These are phyloP conservation scores for Volvariella surrecta DNA, from an alignment of 1,284 basidiomycete genomes.

Conservation along the genomic window DNA sequence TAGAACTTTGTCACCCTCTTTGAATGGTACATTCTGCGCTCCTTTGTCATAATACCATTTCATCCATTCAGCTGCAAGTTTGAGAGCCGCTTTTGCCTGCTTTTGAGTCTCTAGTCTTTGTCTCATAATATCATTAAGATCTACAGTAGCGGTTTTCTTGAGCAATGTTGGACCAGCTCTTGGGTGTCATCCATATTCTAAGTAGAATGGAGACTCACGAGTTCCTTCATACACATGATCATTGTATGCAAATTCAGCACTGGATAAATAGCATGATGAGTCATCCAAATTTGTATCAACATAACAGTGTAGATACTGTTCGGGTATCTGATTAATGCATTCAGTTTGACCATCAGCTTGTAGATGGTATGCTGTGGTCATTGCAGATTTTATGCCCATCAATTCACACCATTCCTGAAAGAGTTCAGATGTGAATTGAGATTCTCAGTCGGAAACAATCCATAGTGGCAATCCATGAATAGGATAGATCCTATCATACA, in stretches of 20 bases:
- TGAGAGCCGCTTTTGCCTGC: background rate
- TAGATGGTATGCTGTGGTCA: conserved; percentile 1
- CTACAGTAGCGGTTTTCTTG: background rate
- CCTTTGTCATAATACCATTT: conserved; percentile 1
- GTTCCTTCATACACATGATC: conserved; percentile 19
- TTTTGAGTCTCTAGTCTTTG: background rate
- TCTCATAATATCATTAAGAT: background rate
- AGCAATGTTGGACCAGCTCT: background rate
- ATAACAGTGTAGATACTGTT: conserved; percentile 21
- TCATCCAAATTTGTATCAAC: conserved; percentile 25
- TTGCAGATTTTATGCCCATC: background rate
- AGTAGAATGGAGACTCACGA: conserved; percentile 13
- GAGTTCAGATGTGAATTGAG: background rate
- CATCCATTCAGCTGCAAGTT: background rate
- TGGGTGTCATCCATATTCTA: conserved; percentile 2
- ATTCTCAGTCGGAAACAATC: background rate
- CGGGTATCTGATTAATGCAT: conserved; percentile 25
- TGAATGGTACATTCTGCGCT: conserved; percentile 1
- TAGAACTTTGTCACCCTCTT: conserved; percentile 10
- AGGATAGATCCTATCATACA: background rate
- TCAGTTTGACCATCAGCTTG: conserved; percentile 20
- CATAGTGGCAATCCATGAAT: background rate
- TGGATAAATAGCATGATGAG: conserved; percentile 24
- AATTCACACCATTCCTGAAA: background rate
- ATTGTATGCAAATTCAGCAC: conserved; percentile 24